Evolutionary conservation across 192 early-diverging fungal genomes (phyloP), one percentile per base, ranked within the genome.

Genomic region (Linnemannia exigua): DNA sequence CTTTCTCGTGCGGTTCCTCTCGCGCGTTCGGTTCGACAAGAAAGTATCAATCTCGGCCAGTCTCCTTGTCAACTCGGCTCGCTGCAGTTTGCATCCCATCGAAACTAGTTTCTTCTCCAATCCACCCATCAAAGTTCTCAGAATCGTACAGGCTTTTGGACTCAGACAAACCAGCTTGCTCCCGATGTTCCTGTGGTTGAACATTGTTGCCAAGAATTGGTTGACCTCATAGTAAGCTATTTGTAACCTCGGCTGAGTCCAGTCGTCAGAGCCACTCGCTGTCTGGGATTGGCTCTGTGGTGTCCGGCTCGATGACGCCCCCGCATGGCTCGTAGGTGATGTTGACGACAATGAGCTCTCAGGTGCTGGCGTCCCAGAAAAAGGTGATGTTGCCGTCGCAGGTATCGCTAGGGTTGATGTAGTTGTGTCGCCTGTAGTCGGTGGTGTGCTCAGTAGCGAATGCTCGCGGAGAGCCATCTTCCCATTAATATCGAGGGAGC

Each of bases 211-310:
- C 9, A 85, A 7, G 31, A 75, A 85, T 19, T 66, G 44, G 54
- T 85, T 85, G 16, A 79, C 83, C 20, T 79, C 73, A 37, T 85
- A 85, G 17, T 85, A 85, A 4, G 79, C 83, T 4, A 63, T 8
- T 31, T 11, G 28, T 25, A 25, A n/a, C 28, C 44, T 16, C 12
- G 58, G 14, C 17, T 15, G 38, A 11, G 22, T 5, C 8, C 66
- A 22, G 19, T 66, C n/a, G 38, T 4, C 36, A 12, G 28, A 2
- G 20, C 15, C 3, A 7, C 31, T 74, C 20, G 72, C 17, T 7
- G 17, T 52, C 5, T 51, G 41, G 9, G 41, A 44, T 3, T 44
- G 47, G n/a, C 9, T 58, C 54, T 25, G 7, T n/a, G 52, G 20
- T 14, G 25, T 3, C 0, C 2, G 7, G 41, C 41, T 44, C 41